Base-by-base conservation (phyloP, 768 basidiomycete genomes). In the Hypsizygus marmoreus region DNA sequence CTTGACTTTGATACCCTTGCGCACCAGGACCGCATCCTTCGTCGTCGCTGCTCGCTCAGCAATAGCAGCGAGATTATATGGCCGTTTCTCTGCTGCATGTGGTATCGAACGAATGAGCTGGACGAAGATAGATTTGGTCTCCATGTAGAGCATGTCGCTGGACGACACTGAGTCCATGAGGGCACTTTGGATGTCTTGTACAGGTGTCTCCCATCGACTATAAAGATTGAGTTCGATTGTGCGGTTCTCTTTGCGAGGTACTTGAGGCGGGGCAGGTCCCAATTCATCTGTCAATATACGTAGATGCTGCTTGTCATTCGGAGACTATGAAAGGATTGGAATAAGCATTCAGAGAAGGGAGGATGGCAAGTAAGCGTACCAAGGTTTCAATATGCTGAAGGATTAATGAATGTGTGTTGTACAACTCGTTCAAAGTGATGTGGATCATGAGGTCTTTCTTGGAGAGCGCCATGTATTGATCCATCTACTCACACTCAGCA, bases 401-500 rank as follows among this genome's bases (percentile, higher is more conserved):
- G 52, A 99, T 86, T 62, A 98, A 74, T 19, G 94, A 90, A 67
- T 99, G 97, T 2, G 97, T 99, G 72, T 98, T 98, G 70, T 97
- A 98, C 74, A 99, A 62, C 77, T 99, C 97, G 64, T 99, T 99
- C 68, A 98, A 73, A 6, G 97, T 98, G 64, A 99, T 99, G 68
- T 94, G 91, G 70, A 99, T 98, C 76, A 88, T 85, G 48, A 98
- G 76, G 64, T 98, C 97, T 69, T 98, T 98, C 80, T 99, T 99
- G 48, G 95, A 97, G 46, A 99, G 74, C 7, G 97, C 97, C 94
- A 99, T 97, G 67, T 99, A 99, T 75, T 98, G 97, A 69, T 99
- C 97, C 87, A 98, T 95, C 95, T 97, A 55, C 3, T 20, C 47
- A 6, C 22, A n/a, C 40, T 24, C 44, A 42, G 24, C 6, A 17